These are phyloP conservation scores for Rosa rugosa DNA, from an alignment of 306 rosid genomes.

Conservation along the genomic window DNA sequence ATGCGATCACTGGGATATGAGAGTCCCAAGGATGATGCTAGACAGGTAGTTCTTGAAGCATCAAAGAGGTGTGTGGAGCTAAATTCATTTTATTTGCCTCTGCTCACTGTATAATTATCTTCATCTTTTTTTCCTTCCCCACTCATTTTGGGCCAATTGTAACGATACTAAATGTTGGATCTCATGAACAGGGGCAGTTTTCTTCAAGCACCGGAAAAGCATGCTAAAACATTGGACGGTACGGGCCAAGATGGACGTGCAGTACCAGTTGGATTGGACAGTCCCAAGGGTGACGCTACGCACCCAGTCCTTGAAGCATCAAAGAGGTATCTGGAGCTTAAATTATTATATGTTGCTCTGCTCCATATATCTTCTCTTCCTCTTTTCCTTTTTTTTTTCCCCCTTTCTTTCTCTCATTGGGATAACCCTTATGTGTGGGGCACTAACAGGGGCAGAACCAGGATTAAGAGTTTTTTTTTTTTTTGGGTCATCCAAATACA, in stretches of 20 bases:
- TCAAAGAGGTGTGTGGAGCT: constrained; percentile 1
- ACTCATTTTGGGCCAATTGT: background rate
- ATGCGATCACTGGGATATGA: background rate
- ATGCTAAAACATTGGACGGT: background rate
- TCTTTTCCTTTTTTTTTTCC: no score
- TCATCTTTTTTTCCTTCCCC: background rate
- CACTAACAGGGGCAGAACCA: background rate
- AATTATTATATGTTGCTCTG: background rate
- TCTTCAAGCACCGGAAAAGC: background rate
- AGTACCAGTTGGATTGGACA: background rate
- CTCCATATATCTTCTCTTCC: background rate
- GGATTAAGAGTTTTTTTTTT: no score
- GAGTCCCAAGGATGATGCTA: background rate
- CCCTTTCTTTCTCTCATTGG: background rate
- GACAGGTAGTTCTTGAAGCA: background rate
- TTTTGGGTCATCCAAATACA: no score
- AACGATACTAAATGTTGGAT: background rate
- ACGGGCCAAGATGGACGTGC: background rate
- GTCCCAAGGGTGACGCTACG: background rate
- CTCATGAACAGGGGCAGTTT: background rate
- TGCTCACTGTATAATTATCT: background rate
- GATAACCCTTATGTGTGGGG: background rate
- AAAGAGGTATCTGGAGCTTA: constrained; percentile 3
- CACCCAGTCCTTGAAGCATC: constrained; percentile 9
- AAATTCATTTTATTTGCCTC: background rate